These are phyloP conservation scores for Claviceps maximensis DNA, from an alignment of 2,329 filamentous ascomycete genomes.

Conservation along the genomic window DNA sequence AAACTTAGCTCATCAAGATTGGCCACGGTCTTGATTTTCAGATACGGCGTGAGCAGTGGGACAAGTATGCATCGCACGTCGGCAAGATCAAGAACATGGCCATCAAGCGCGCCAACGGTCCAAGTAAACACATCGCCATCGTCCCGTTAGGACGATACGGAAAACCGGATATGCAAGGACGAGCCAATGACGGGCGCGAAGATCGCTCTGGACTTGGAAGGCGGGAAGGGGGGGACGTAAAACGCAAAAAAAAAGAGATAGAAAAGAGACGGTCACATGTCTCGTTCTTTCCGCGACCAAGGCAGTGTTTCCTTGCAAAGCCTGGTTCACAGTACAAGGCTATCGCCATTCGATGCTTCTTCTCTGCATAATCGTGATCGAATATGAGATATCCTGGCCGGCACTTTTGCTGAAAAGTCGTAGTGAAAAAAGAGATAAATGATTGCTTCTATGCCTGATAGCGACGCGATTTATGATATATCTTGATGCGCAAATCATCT, in stretches of 20 bases:
- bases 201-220: neutral
- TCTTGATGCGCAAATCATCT: neutral
- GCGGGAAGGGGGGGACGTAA: neutral
- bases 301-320: neutral
- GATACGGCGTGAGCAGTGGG: constrained; percentile 67
- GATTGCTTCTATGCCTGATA: neutral
- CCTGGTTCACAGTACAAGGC: neutral
- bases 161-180: too few species aligned
- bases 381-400: neutral
- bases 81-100: constrained; percentile 46
- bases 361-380: neutral
- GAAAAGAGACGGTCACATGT: constrained; percentile 1
- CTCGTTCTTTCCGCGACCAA: neutral
- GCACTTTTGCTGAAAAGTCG: neutral
- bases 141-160: too few species aligned
- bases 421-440: neutral
- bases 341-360: neutral
- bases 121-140: too few species aligned
- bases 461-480: neutral
- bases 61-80: constrained; percentile 74
- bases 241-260: neutral
- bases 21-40: constrained; percentile 56
- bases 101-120: too few species aligned
- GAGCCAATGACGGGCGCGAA: too few species aligned
- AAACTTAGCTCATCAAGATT: constrained; percentile 60